A percentile compares a stretch with the other conserved stretches of the same genome.
These are phyloP conservation scores for Talaromyces funiculosus DNA, from an alignment of 2,329 filamentous ascomycete genomes.

Conservation along the genomic window DNA sequence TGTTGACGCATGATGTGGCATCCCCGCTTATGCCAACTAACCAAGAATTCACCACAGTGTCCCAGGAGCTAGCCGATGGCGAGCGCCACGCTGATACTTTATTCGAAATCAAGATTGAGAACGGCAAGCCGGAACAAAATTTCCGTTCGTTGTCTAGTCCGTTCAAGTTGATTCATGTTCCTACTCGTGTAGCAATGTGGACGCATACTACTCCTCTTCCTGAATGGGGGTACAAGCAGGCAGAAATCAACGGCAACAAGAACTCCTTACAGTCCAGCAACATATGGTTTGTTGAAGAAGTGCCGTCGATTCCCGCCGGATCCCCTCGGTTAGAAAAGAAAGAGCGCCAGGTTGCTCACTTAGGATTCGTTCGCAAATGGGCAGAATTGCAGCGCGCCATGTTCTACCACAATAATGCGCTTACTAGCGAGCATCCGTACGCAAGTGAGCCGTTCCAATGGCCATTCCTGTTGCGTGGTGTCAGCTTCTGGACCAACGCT, in stretches of 20 bases:
- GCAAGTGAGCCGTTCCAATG: constrained; percentile 92
- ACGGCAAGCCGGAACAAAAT: constrained; percentile 71
- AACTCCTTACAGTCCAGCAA: constrained; percentile 85
- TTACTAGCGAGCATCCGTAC: constrained; percentile 96
- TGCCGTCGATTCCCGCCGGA: constrained; percentile 69
- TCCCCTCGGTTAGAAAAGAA: constrained; percentile 69
- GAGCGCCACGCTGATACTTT: constrained; percentile 79
- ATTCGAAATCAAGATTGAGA: constrained; percentile 87
- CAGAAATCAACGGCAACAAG: constrained; percentile 99
- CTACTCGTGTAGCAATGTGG: constrained; percentile 98
- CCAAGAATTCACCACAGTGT: constrained; percentile 90
- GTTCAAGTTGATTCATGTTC: constrained; percentile 92
- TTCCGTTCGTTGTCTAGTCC: constrained; percentile 88
- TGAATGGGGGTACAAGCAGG: constrained; percentile 95
- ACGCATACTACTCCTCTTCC: constrained; percentile 92
- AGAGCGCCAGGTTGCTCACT: constrained; percentile 68
- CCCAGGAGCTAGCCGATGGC: constrained; percentile 64
- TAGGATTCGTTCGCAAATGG: constrained; percentile 91
- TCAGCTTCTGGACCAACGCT: constrained; percentile 98
- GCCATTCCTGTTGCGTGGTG: constrained; percentile 94
- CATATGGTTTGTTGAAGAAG: constrained; percentile 88
- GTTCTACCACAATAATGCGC: constrained; percentile 98
- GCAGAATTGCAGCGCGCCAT: constrained; percentile 94
- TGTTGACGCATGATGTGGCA: constrained; percentile 93
- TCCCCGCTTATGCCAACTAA: constrained; percentile 96